Percentiles rank a stretch among this genome's conserved stretches.
These are phyloP conservation scores for Narthecium ossifragum DNA, from an alignment of 106 monocot species.

Conservation along the genomic window DNA sequence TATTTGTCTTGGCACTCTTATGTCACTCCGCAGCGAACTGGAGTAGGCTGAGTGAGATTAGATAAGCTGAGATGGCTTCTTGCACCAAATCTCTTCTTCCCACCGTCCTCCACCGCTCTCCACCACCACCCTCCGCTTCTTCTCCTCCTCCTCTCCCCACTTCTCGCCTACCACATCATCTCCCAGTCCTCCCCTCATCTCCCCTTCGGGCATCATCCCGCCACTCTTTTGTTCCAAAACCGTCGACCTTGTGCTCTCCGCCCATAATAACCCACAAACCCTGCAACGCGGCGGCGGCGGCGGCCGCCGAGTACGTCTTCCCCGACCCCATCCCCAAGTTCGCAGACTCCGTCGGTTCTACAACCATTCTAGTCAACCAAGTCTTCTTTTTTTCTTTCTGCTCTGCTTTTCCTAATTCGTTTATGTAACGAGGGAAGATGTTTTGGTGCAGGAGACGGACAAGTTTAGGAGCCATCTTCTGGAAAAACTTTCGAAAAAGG, in stretches of 20 bases:
- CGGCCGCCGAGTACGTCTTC: slow-evolving; percentile 50
- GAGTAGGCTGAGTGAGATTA: too few species aligned
- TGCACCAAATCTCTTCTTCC: too few species aligned
- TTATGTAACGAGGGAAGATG: not conserved
- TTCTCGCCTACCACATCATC: not conserved
- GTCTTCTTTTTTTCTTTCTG: not conserved
- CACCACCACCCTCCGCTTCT: not conserved
- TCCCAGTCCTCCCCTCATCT: not conserved
- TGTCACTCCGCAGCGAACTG: too few species aligned
- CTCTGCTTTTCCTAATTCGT: not conserved
- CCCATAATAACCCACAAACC: not conserved
- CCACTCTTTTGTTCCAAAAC: not conserved
- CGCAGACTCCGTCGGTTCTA: slow-evolving; percentile 41
- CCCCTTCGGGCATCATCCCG: not conserved
- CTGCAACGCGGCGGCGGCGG: not conserved
- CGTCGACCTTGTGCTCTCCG: not conserved
- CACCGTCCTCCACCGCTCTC: too few species aligned
- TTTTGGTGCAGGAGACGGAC: slow-evolving; percentile 41
- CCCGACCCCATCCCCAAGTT: slow-evolving; percentile 70
- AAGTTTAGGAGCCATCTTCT: slow-evolving; percentile 48
- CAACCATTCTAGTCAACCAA: not conserved
- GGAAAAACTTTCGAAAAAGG: slow-evolving; percentile 54
- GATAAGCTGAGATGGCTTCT: too few species aligned
- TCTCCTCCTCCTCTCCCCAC: not conserved
- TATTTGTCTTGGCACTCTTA: too few species aligned